These are phyloP conservation scores for Monosporascus cannonballus DNA, from an alignment of 2,329 filamentous ascomycete species.

Conservation along the genomic window DNA sequence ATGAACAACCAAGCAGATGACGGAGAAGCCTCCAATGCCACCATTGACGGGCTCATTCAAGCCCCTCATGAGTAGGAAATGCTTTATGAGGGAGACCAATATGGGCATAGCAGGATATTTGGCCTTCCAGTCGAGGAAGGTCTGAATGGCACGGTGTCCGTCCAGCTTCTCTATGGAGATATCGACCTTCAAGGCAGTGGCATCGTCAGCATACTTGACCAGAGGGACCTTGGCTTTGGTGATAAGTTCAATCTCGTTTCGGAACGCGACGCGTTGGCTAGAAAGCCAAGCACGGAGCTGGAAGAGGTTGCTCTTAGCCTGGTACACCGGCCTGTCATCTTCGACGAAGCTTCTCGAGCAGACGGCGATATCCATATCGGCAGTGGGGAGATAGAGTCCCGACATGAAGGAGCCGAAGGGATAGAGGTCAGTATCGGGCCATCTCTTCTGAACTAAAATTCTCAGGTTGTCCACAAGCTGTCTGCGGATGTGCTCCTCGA, in stretches of 20 bases:
- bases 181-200: constrained; percentile 79
- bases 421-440: constrained; percentile 56
- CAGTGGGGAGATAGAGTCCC: constrained; percentile 63
- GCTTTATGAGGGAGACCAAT: constrained; percentile 83
- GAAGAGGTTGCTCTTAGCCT: constrained; percentile 51
- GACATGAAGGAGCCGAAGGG: constrained; percentile 94
- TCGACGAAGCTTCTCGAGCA: constrained; percentile 54
- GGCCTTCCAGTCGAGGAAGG: constrained; percentile 73
- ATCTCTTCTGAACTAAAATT: constrained; percentile 48
- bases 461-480: constrained; percentile 67
- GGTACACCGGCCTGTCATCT: constrained; percentile 42
- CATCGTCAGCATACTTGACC: constrained; percentile 78
- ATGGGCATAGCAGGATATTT: constrained; percentile 80
- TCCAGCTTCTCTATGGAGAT: constrained; percentile 91
- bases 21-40: constrained; percentile 87
- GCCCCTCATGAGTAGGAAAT: constrained; percentile 82
- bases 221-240: constrained; percentile 77
- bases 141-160: constrained; percentile 72
- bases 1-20: constrained; percentile 89
- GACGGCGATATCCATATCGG: constrained; percentile 91
- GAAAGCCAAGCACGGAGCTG: constrained; percentile 57
- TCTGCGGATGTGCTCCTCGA: constrained; percentile 69
- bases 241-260: constrained; percentile 61
- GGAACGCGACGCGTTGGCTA: constrained; percentile 48
- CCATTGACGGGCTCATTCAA: constrained; percentile 89